Evolutionary conservation across 345 rosid genomes (phyloP), one percentile per base, ranked within the genome.

Genomic region (Acer yangbiense): DNA sequence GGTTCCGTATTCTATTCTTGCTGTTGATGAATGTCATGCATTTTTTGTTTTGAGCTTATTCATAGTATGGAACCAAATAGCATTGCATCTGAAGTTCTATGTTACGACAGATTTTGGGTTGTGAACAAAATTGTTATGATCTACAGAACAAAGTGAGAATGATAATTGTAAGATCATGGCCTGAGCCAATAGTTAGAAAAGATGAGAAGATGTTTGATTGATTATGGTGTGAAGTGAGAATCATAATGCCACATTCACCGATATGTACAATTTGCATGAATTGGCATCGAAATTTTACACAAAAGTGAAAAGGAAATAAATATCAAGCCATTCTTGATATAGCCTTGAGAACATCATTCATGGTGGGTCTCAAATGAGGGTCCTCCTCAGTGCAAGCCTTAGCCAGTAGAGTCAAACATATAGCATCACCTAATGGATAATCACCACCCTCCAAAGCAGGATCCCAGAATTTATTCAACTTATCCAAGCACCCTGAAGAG

Each of bases 361-460:
- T 80, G 73, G 85, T 75, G 20, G 85, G 88, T 70, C 82, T 77
- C 1, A 50, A 64, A 72, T 55, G 35, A 13, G 82, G 83, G 50
- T 78, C 76, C 68, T 82, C 52, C 74, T 75, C 69, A 29, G 78
- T 65, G 60, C 86, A 85, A 52, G 84, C 80, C 88, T 78, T 82
- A 0, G 85, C 88, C 80, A 82, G 76, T 43, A 78, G 43, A 14
- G 64, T 50, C 75, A 80, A 68, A 48, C 82, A 80, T 25, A 80
- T 16, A 57, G 82, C 88, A 62, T 85, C 82, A 17, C 72, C 77
- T 50, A 80, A 32, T 65, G 69, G 80, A 69, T 80, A 82, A 29
- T 78, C 58, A 17, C 77, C 79, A 43, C 46, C 46, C 14, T 67
- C 81, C 78, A 85, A 50, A 68, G 60, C 67, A 5, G 83, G 82